phyloP scores from a whole-genome alignment of 2,329 filamentous ascomycete genomes.

The Colletotrichum sp. region DNA sequence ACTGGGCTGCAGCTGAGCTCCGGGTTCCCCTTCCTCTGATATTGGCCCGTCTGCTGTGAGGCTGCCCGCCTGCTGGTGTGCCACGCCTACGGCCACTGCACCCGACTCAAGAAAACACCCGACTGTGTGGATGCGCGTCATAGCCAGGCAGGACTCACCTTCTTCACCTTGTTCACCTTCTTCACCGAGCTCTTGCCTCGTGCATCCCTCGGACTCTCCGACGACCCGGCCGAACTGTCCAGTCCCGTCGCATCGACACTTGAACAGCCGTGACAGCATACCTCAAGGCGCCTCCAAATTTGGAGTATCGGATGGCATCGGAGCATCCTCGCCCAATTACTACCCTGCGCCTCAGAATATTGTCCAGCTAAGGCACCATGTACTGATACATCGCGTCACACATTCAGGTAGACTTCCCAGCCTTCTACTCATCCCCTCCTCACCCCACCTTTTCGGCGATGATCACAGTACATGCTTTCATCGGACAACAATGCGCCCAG shows the following conservation, averaged over 20 bases:
- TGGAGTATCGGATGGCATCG: not conserved
- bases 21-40: not conserved
- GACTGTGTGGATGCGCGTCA: constrained; percentile 3
- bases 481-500: not conserved
- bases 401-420: not conserved
- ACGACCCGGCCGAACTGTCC: not conserved
- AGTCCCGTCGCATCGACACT: not conserved
- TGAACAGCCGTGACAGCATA: not conserved
- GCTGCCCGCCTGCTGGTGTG: not conserved
- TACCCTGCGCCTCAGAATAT: not conserved
- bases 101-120: not conserved
- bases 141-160: not conserved
- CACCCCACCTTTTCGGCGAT: not conserved
- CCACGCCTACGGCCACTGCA: not conserved
- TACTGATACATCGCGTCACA: not conserved
- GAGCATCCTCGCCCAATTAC: not conserved
- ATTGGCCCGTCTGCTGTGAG: not conserved
- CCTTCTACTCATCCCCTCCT: not conserved
- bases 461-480: not conserved
- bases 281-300: not conserved
- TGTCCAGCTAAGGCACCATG: not conserved
- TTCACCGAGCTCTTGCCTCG: not conserved
- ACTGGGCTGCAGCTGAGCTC: not conserved
- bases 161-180: not conserved
- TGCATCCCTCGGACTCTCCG: not conserved